phyloP scores from a whole-genome alignment of 2,329 filamentous ascomycete species.

The Fusarium coffeatum region DNA sequence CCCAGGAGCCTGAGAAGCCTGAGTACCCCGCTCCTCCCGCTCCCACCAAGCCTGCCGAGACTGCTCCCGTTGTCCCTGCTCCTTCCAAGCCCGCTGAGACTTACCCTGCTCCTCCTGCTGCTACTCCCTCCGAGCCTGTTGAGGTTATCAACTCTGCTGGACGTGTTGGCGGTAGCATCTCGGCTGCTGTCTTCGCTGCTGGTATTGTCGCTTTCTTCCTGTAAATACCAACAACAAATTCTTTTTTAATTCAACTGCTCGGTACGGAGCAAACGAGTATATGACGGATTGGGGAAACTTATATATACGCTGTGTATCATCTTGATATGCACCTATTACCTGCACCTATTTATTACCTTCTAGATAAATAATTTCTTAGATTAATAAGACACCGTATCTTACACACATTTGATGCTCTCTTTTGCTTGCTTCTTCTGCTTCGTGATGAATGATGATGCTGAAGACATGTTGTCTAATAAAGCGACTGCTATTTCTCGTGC shows the following conservation, averaged over 20 bases:
- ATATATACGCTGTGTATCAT: slow-evolving; percentile 19
- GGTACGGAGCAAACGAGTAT: slow-evolving; percentile 18
- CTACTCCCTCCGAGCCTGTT: background rate
- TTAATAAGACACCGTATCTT: slow-evolving; percentile 9
- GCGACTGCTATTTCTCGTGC: too few species aligned
- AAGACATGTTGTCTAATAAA: too few species aligned
- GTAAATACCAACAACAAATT: slow-evolving; percentile 10
- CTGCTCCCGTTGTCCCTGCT: slow-evolving; percentile 4
- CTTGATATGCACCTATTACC: slow-evolving; percentile 23
- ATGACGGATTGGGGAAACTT: slow-evolving; percentile 17
- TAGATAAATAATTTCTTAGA: slow-evolving; percentile 23
- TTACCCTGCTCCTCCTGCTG: background rate
- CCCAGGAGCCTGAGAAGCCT: background rate
- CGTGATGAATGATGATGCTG: too few species aligned
- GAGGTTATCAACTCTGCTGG: slow-evolving; percentile 24
- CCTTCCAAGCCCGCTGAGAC: background rate
- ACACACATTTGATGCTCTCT: background rate
- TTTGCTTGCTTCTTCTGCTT: too few species aligned
- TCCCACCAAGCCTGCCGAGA: slow-evolving; percentile 19
- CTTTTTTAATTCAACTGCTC: slow-evolving; percentile 9
- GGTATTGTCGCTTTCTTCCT: slow-evolving; percentile 32
- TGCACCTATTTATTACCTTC: slow-evolving; percentile 22
- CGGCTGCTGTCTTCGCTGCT: slow-evolving; percentile 16
- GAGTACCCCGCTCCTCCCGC: slow-evolving; percentile 6
- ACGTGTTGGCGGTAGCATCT: slow-evolving; percentile 18